Conservation (phyloP, 805 yeast species). For the Candida awuae region DNA sequence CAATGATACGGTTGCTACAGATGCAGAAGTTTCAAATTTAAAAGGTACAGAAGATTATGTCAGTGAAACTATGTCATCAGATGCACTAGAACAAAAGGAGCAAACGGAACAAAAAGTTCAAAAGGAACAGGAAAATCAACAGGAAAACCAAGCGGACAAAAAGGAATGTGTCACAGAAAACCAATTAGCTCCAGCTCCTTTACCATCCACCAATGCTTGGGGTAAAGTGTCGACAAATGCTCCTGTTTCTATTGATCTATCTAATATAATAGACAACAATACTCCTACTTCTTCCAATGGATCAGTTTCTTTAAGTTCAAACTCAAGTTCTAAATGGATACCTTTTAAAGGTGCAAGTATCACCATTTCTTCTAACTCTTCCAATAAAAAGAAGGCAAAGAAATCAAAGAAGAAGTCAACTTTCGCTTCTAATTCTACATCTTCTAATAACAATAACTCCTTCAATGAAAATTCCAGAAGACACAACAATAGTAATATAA, state of each 20-base stretch:
- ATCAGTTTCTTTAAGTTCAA: constrained; percentile 12
- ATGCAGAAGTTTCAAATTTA: no score
- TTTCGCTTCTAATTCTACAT: not conserved
- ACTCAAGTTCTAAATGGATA: constrained; percentile 62
- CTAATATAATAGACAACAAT: constrained; percentile 13
- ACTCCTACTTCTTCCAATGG: constrained; percentile 10
- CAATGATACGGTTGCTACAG: no score
- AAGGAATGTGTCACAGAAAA: no score
- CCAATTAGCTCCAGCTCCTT: constrained; percentile 51
- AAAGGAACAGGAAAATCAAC: constrained; percentile 10
- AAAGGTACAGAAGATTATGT: no score
- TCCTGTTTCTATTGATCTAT: constrained; percentile 19
- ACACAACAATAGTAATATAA: constrained; percentile 6
- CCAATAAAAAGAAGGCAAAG: constrained; percentile 5
- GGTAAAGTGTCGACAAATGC: constrained; percentile 26
- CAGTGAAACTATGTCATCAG: not conserved
- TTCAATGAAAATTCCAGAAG: constrained; percentile 8
- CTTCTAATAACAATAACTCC: constrained; percentile 9
- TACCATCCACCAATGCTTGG: constrained; percentile 60
- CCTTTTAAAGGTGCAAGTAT: constrained; percentile 54
- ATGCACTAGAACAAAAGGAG: not conserved
- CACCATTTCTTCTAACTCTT: constrained; percentile 23
- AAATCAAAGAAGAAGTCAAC: constrained; percentile 1
- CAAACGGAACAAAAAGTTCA: not conserved
- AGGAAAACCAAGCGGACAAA: no score